A percentile compares a stretch with the other conserved stretches of the same genome.
These are phyloP conservation scores for Trichophyton equinum DNA, from an alignment of 2,329 filamentous ascomycete species.

Conservation along the genomic window DNA sequence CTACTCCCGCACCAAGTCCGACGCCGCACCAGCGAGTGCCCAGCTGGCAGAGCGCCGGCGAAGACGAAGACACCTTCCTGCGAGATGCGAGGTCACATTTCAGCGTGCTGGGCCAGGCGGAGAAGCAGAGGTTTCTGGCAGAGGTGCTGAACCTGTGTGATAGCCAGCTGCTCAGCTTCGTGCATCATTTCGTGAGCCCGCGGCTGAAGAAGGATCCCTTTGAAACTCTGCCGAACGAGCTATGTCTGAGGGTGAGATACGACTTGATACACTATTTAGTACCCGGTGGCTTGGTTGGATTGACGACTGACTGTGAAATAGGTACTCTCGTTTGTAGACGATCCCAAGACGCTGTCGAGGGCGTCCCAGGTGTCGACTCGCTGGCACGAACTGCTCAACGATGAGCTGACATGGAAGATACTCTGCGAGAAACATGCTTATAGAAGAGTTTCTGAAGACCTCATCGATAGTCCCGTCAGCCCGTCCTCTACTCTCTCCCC, in stretches of 20 bases:
- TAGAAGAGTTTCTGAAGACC: conserved; percentile 42
- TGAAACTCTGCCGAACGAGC: conserved; percentile 76
- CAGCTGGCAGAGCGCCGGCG: conserved; percentile 35
- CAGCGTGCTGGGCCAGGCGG: conserved; percentile 58
- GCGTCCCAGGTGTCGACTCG: conserved; percentile 91
- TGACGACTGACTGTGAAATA: conserved; percentile 26
- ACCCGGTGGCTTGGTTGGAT: too few relatives aligned
- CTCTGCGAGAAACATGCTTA: conserved; percentile 95
- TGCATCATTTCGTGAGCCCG: conserved; percentile 90
- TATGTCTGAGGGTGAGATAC: conserved; percentile 63
- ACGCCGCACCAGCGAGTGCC: conserved; percentile 50
- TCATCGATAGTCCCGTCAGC: conserved; percentile 31
- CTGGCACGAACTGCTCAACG: conserved; percentile 85
- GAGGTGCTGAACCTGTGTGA: conserved; percentile 90
- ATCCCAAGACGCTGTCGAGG: conserved; percentile 82
- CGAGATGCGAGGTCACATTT: conserved; percentile 71
- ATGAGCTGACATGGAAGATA: conserved; percentile 97
- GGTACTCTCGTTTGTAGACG: conserved; percentile 94
- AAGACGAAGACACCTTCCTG: conserved; percentile 72
- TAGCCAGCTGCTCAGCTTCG: conserved; percentile 87
- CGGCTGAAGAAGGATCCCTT: conserved; percentile 94
- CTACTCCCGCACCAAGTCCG: conserved; percentile 54
- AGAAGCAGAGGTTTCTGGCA: conserved; percentile 69
- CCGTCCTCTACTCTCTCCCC: conserved; percentile 32
- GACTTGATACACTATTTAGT: too few relatives aligned